Evolutionary conservation across 2,329 filamentous ascomycete species (phyloP).

Genomic region (Cercospora janseana): DNA sequence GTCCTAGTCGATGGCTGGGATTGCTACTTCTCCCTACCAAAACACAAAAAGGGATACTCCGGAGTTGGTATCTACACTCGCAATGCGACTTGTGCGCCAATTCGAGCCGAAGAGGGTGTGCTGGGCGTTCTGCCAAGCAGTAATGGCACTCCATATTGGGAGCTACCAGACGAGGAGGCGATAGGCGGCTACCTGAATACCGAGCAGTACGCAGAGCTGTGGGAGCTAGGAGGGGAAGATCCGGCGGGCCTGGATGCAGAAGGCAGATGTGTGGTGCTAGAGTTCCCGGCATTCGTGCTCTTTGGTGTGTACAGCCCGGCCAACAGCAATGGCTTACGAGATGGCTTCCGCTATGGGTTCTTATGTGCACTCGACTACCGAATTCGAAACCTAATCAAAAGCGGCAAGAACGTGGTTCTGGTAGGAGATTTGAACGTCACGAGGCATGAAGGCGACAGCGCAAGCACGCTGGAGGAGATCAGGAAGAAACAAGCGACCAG

Average conservation of each 20-base stretch:
- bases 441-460: constrained; percentile 68
- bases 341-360: constrained; percentile 79
- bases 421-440: constrained; percentile 87
- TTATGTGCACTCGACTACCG: constrained; percentile 76
- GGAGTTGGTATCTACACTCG: constrained; percentile 93
- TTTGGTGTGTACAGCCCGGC: constrained; percentile 92
- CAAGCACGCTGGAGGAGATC: constrained; percentile 68
- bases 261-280: constrained; percentile 84
- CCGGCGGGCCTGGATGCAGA: constrained; percentile 78
- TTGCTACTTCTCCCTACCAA: constrained; percentile 89
- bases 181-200: constrained; percentile 84
- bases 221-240: constrained; percentile 56
- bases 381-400: constrained; percentile 74
- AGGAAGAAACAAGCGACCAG: constrained; percentile 66
- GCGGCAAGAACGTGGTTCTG: constrained; percentile 81
- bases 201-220: constrained; percentile 59
- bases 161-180: constrained; percentile 68
- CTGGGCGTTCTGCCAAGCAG: constrained; percentile 75
- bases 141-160: constrained; percentile 67
- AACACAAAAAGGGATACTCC: constrained; percentile 94
- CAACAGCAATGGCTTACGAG: constrained; percentile 77
- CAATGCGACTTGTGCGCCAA: constrained; percentile 79
- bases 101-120: constrained; percentile 91
- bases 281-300: constrained; percentile 92
- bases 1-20: constrained; percentile 94